Percentiles rank a stretch among this genome's conserved stretches.
Conservation (phyloP, 2,329 filamentous ascomycete species). For the Mariannaea elegans region DNA sequence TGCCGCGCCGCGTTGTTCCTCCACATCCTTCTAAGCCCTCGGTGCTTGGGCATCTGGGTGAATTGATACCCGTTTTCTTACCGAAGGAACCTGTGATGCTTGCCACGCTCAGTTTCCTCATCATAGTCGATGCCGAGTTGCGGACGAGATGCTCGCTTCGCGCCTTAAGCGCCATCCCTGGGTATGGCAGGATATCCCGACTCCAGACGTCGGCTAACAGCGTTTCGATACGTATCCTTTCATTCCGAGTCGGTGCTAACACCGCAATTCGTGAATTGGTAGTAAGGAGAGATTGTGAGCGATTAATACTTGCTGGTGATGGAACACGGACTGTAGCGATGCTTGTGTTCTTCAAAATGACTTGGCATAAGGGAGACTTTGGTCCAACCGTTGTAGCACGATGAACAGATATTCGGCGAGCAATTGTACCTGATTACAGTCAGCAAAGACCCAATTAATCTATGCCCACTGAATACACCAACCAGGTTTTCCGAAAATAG, state of each 20-base stretch:
- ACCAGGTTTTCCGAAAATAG: conserved; percentile 79
- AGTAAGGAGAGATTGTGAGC: conserved; percentile 83
- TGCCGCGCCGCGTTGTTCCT: conserved; percentile 2
- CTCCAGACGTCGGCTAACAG: conserved; percentile 85
- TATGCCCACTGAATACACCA: conserved; percentile 16
- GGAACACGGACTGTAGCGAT: conserved; percentile 55
- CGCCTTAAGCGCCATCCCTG: conserved; percentile 76
- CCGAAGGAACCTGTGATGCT: conserved; percentile 81
- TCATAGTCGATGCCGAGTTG: conserved; percentile 84
- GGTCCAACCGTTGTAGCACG: conserved; percentile 78
- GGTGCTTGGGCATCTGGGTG: conserved; percentile 28
- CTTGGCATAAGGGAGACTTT: conserved; percentile 74
- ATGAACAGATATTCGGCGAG: conserved; percentile 79
- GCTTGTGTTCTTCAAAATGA: conserved; percentile 88
- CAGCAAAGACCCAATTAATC: conserved; percentile 2
- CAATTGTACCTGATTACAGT: conserved; percentile 60
- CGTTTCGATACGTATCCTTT: conserved; percentile 80
- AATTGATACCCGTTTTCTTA: conserved; percentile 71
- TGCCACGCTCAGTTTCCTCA: conserved; percentile 85
- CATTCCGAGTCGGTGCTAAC: conserved; percentile 76
- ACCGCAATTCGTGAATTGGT: conserved; percentile 72
- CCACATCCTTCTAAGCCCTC: neutral
- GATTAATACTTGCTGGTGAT: conserved; percentile 66
- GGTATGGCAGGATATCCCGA: conserved; percentile 80
- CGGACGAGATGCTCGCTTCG: conserved; percentile 77